Evolutionary conservation across 139 green algal species (phyloP).

Genomic region (Chlamydomonas sphaeroides): DNA sequence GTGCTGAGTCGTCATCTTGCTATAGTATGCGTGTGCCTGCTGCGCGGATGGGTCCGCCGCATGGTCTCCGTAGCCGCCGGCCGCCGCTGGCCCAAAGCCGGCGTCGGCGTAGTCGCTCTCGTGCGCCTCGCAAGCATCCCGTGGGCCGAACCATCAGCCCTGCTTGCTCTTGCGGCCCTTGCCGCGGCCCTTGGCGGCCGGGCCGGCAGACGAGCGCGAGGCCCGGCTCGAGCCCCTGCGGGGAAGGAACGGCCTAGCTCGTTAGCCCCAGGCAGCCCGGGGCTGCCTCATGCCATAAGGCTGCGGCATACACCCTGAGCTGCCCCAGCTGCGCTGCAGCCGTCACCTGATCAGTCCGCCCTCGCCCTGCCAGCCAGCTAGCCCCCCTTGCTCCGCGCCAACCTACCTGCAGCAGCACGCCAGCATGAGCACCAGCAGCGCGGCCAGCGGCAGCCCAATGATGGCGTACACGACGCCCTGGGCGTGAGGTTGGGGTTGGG

Average conservation of each 20-base stretch:
- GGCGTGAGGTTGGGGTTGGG: too few species aligned
- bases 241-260: not conserved
- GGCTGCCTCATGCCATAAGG: not conserved
- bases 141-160: constrained; percentile 37
- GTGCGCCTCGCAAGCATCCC: too few species aligned
- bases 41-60: too few species aligned
- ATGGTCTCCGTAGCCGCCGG: too few species aligned
- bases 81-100: too few species aligned
- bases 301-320: not conserved
- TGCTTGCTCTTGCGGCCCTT: not conserved
- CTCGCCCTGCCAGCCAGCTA: too few species aligned
- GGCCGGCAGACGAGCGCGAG: not conserved
- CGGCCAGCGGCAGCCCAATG: constrained; percentile 1
- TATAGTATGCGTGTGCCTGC: too few species aligned
- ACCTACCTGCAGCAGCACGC: constrained; percentile 3
- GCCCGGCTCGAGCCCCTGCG: not conserved
- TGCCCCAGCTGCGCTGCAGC: too few species aligned
- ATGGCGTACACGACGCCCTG: constrained; percentile 9
- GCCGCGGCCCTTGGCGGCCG: not conserved
- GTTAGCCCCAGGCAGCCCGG: not conserved
- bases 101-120: too few species aligned
- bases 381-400: not conserved
- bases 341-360: too few species aligned
- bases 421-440: constrained; percentile 11
- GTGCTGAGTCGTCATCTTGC: too few species aligned